Evolutionary conservation across 2,329 filamentous ascomycete species (phyloP).

Genomic region (Elsinoe arachidis): DNA sequence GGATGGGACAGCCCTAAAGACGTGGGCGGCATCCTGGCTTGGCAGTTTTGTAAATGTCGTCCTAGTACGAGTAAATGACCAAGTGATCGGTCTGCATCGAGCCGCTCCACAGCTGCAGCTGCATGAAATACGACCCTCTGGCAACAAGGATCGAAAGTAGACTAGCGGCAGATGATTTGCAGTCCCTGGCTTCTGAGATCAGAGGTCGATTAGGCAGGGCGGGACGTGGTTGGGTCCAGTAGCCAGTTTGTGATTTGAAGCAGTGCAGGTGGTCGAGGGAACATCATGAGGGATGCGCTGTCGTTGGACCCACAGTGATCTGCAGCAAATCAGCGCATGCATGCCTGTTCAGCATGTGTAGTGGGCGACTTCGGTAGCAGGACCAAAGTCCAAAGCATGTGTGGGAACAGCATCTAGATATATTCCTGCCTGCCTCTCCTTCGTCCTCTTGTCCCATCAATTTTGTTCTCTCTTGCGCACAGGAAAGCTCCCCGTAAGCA

Average conservation of each 20-base stretch:
- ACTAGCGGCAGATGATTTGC: too few species aligned
- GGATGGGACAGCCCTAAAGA: background rate
- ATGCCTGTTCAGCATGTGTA: background rate
- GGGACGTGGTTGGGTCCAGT: background rate
- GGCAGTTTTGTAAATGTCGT: background rate
- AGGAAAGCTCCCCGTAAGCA: background rate
- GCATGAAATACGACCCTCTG: too few species aligned
- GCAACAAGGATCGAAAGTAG: too few species aligned
- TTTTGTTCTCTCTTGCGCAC: constrained; percentile 3
- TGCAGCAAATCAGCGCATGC: background rate
- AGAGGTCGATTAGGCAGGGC: background rate
- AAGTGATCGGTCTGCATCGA: too few species aligned
- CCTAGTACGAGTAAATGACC: background rate
- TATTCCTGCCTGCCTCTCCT: background rate
- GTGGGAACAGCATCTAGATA: background rate
- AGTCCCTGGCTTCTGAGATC: background rate
- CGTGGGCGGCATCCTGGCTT: background rate
- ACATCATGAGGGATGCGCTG: background rate
- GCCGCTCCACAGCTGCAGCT: too few species aligned
- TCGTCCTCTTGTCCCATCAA: background rate
- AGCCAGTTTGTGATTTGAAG: background rate
- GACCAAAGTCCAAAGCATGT: background rate
- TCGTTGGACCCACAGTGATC: background rate
- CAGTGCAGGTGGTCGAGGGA: background rate
- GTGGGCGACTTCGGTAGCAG: background rate